These are phyloP conservation scores for Myxozyma nipponensis DNA, from an alignment of 805 yeast species.

Conservation along the genomic window DNA sequence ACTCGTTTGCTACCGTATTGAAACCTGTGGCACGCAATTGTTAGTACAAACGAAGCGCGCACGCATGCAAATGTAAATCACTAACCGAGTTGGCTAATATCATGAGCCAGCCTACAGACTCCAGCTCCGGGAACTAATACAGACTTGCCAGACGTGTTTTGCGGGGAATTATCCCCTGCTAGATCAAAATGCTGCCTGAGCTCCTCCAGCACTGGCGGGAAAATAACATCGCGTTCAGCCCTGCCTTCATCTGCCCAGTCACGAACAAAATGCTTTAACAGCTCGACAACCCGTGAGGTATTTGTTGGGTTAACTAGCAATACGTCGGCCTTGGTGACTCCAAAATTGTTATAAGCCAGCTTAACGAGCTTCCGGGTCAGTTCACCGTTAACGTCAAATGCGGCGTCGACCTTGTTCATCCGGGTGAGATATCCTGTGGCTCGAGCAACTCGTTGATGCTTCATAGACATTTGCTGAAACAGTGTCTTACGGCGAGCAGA, in stretches of 20 bases:
- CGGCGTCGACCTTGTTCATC: slow-evolving; percentile 47
- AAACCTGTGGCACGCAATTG: slow-evolving; percentile 34
- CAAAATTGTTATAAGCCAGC: slow-evolving; percentile 37
- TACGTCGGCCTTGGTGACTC: slow-evolving; percentile 46
- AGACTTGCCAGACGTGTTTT: slow-evolving; percentile 31
- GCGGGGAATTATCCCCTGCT: slow-evolving; percentile 21
- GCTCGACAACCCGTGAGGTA: slow-evolving; percentile 32
- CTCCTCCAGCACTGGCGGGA: slow-evolving; percentile 49
- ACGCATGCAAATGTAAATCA: no score
- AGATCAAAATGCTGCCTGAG: slow-evolving; percentile 37
- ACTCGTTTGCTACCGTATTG: slow-evolving; percentile 69
- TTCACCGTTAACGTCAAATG: slow-evolving; percentile 47
- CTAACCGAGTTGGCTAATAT: slow-evolving; percentile 32
- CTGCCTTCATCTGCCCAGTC: slow-evolving; percentile 64
- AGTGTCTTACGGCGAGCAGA: slow-evolving; percentile 29
- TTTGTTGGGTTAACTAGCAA: slow-evolving; percentile 38
- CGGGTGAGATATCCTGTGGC: slow-evolving; percentile 54
- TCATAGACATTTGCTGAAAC: slow-evolving; percentile 43
- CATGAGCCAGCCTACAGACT: slow-evolving; percentile 71
- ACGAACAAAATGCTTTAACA: slow-evolving; percentile 69
- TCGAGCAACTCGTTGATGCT: slow-evolving; percentile 54
- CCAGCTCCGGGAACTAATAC: slow-evolving; percentile 88
- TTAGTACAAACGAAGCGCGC: neutral
- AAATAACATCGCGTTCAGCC: slow-evolving; percentile 51
- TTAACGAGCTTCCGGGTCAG: slow-evolving; percentile 48